A percentile compares a stretch with the other conserved stretches of the same genome.
These are phyloP conservation scores for Pseudogymnoascus pannorum DNA, from an alignment of 2,329 filamentous ascomycete genomes.

Conservation along the genomic window DNA sequence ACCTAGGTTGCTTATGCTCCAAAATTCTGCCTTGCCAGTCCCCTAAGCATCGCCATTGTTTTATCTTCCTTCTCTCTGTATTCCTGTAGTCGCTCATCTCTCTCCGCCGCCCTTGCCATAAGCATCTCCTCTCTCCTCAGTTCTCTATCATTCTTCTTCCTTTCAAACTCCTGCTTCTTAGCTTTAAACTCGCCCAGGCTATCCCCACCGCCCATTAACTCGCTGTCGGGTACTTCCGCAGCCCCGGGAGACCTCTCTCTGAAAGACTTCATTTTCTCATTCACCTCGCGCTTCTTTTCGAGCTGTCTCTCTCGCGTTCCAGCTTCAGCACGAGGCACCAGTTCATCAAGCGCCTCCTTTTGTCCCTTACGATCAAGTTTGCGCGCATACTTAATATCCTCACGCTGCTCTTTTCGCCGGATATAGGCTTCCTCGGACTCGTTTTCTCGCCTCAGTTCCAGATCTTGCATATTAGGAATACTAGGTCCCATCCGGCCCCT, in stretches of 20 bases:
- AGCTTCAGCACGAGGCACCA: constrained; percentile 73
- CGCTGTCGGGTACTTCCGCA: constrained; percentile 61
- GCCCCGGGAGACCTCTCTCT: constrained; percentile 57
- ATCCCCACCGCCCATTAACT: constrained; percentile 68
- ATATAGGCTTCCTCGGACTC: constrained; percentile 41
- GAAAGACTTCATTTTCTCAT: constrained; percentile 68
- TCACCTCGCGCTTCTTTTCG: constrained; percentile 72
- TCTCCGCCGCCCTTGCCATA: constrained; percentile 67
- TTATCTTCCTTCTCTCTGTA: constrained; percentile 72
- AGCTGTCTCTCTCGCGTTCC: constrained; percentile 76
- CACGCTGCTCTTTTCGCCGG: constrained; percentile 26
- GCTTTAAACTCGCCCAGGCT: constrained; percentile 62
- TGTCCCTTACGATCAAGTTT: constrained; percentile 58
- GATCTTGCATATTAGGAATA: constrained; percentile 67
- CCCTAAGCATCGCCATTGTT: constrained; percentile 74
- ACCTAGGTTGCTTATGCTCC: constrained; percentile 37
- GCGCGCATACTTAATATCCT: constrained; percentile 53
- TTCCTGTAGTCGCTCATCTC: constrained; percentile 65
- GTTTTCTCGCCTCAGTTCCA: constrained; percentile 51
- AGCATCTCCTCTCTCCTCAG: constrained; percentile 72
- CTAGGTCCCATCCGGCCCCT: constrained; percentile 41
- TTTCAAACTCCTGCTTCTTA: constrained; percentile 56
- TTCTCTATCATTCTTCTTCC: constrained; percentile 78
- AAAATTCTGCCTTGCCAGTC: constrained; percentile 73
- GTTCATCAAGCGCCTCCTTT: constrained; percentile 69